These are phyloP conservation scores for Hypericum androsaemum DNA, from an alignment of 345 rosid species.

Conservation along the genomic window DNA sequence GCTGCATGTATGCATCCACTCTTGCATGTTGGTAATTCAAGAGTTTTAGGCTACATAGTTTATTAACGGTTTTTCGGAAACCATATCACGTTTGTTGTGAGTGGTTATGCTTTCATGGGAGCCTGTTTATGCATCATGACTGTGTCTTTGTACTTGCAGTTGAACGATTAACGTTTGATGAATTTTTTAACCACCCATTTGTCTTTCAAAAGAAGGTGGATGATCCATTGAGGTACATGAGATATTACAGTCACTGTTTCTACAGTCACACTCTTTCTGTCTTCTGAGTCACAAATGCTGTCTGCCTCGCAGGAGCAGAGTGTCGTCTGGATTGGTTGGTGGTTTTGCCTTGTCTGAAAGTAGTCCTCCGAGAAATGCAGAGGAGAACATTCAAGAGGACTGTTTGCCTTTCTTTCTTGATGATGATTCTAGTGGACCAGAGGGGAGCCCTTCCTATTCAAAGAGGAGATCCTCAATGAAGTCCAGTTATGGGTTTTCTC, in stretches of 20 bases:
- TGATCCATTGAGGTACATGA: slow-evolving; percentile 41
- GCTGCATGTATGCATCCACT: too few species aligned
- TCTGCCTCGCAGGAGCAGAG: slow-evolving; percentile 35
- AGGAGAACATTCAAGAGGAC: slow-evolving; percentile 67
- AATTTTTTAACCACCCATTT: slow-evolving; percentile 88
- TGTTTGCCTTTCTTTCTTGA: slow-evolving; percentile 78
- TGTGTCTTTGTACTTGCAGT: slow-evolving; percentile 39
- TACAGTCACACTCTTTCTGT: slow-evolving; percentile 3
- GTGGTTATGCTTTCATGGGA: not conserved
- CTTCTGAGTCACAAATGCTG: slow-evolving; percentile 15
- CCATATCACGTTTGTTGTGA: not conserved
- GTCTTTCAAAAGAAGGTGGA: slow-evolving; percentile 44
- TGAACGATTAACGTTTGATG: slow-evolving; percentile 90
- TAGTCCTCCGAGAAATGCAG: slow-evolving; percentile 37
- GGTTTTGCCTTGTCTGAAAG: slow-evolving; percentile 43
- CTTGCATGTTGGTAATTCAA: too few species aligned
- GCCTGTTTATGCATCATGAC: not conserved
- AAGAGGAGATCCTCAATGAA: slow-evolving; percentile 37
- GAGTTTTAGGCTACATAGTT: too few species aligned
- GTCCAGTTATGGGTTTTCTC: slow-evolving; percentile 41
- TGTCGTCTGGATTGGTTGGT: slow-evolving; percentile 30
- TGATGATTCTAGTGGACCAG: slow-evolving; percentile 70
- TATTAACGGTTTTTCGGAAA: too few species aligned
- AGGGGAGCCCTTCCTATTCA: slow-evolving; percentile 59
- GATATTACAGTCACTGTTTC: slow-evolving; percentile 3